Evolutionary conservation across 108 stramenopile genomes (phyloP).

Genomic region (Discostella pseudostelligera): DNA sequence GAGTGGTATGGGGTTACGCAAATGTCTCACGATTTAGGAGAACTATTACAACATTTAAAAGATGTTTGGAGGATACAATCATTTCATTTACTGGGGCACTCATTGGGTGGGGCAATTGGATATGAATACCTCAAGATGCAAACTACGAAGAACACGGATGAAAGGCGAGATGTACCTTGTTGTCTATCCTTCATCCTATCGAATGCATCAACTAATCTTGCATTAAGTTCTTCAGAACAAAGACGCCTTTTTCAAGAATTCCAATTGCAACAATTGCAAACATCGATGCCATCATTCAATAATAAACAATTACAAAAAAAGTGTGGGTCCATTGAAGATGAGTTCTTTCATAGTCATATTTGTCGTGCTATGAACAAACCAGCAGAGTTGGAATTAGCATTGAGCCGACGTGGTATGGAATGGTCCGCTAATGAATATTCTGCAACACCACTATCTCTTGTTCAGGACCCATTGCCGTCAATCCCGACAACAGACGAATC

Average conservation of each 20-base stretch:
- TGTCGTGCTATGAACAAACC: constrained; percentile 24
- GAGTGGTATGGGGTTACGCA: constrained; percentile 34
- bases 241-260: constrained; percentile 24
- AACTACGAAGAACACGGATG: not conserved
- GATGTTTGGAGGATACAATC: constrained; percentile 17
- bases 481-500: not conserved
- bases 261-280: constrained; percentile 14
- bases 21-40: constrained; percentile 33
- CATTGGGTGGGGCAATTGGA: constrained; percentile 40
- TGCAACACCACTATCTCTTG: not conserved
- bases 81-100: constrained; percentile 46
- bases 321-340: not conserved
- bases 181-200: constrained; percentile 42
- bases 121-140: constrained; percentile 30
- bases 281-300: constrained; percentile 2
- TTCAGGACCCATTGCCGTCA: not conserved
- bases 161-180: constrained; percentile 4
- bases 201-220: constrained; percentile 41
- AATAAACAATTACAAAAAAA: not conserved
- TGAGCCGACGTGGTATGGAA: constrained; percentile 28
- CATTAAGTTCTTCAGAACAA: constrained; percentile 29
- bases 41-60: constrained; percentile 26
- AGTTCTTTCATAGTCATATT: constrained; percentile 31
- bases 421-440: constrained; percentile 39
- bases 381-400: constrained; percentile 22